Base-by-base conservation (phyloP, 257 asterid species). In the Fraxinus excelsior region DNA sequence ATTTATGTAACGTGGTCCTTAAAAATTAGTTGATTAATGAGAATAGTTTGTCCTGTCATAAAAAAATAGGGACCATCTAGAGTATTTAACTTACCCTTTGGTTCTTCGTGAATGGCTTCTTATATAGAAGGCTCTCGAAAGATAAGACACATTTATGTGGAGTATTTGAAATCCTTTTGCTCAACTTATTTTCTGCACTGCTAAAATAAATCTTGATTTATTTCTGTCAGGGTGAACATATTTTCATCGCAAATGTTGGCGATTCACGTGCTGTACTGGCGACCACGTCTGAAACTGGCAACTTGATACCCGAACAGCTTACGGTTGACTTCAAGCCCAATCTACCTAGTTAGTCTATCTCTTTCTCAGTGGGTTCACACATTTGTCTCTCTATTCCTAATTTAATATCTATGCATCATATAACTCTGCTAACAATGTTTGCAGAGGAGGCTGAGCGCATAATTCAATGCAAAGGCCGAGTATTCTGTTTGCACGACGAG, bases 231-330 rank as follows among this genome's bases (percentile, higher is more conserved):
- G 99, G 97, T 2, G 97, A 92, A 40, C 56, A 53, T 69, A 77
- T 94, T 56, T 92, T 72, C 79, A 25, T 92, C 12, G 94, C 99
- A 44, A 94, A 94, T 34, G 99, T 94, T 25, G 99, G 99, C 0
- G 99, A 95, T 79, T 95, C 99, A 0, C 98, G 99, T 32, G 99
- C 97, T 75, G 98, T 95, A 12, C 80, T 95, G 37, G 99, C 91
- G 40, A 90, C 99, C 71, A 84, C 88, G 31, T 82, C 88, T 12
- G 91, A 90, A 44, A 81, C 84, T n/a, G 98, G 97, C 37, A 79
- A 80, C 84, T 84, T 91, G 80, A 82, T 80, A 40, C 83, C 98
- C 0, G 89, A 91, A 78, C 98, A 91, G 86, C 98, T 95, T 72
- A 93, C 97, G 2, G 44, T 84, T 12, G 99, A 95, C 86, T 91